Base-by-base conservation (phyloP, 1,139 yeast genomes). In the Candida sp. region DNA sequence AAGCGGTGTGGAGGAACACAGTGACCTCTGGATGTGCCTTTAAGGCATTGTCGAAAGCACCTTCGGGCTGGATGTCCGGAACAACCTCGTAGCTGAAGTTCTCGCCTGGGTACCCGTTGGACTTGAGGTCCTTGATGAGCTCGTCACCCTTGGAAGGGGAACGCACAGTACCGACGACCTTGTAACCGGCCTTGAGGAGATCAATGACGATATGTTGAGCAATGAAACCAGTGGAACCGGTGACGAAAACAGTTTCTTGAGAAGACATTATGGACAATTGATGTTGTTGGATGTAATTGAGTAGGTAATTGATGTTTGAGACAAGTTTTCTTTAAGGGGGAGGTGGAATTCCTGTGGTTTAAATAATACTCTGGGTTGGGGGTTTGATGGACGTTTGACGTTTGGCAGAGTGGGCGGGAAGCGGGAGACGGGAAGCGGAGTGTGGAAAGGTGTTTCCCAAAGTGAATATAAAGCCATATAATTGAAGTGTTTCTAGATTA, bases 211-310 rank as follows among this genome's bases (percentile, higher is more conserved):
- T 58, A 48, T 64, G 64, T 48, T 62, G 63, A 5, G 76, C 77
- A 47, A 73, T 66, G 52, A 61, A 72, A 9, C 78, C 77, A 23
- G 69, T 62, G 26, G 75, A 77, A 22, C 78, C 78, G 26, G 76
- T 62, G 27, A 73, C 70, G 48, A 71, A 69, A 26, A 69, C 68
- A 11, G 54, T 37, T 28, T 47, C 44, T 17, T 17, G 17, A 11
- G 52, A 28, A 7, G 34, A 17, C 33, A 30, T 40, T 12, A n/a
- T 39, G 12, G 30, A 26, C 4, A 30, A 26, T 28, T 40, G 28
- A 23, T 37, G 17, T 17, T 17, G 17, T 17, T 17, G 17, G 17
- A 17, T 17, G 17, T 17, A 17, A 17, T 17, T 17, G 17, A 17
- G 17, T 17, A 17, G 17, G 17, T 17, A 17, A 17, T 17, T 17